These are phyloP conservation scores for Raddia distichophylla DNA, from an alignment of 176 grass and related monocot species.

Conservation along the genomic window DNA sequence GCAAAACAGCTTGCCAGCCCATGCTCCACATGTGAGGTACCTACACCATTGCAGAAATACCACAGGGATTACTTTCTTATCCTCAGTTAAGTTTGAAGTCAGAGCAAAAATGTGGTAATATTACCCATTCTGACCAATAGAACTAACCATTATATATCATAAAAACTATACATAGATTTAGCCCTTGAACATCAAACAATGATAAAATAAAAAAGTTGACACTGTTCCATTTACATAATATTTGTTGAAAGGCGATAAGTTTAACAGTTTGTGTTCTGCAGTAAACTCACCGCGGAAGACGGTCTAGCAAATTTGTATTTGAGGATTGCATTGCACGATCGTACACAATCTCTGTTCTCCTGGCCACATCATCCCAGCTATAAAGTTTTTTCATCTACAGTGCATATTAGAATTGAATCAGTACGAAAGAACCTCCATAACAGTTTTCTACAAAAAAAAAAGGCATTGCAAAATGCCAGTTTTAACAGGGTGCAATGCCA, in stretches of 20 bases:
- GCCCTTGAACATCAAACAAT: not conserved
- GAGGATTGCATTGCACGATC: conserved; percentile 61
- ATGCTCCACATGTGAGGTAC: conserved; percentile 79
- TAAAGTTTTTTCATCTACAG: conserved; percentile 83
- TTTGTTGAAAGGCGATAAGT: conserved; percentile 35
- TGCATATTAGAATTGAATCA: conserved; percentile 40
- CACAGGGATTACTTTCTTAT: conserved; percentile 2
- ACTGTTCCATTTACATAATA: not conserved
- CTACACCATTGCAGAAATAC: conserved; percentile 43
- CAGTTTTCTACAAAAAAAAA: not conserved
- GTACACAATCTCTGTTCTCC: conserved; percentile 91
- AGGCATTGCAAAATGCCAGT: not conserved
- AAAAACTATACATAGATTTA: conserved; percentile 3
- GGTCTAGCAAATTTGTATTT: conserved; percentile 67
- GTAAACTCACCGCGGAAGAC: conserved; percentile 68
- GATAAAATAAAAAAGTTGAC: not conserved
- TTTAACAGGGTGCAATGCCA: not conserved
- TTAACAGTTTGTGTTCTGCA: not conserved
- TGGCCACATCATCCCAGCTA: conserved; percentile 96
- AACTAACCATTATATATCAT: not conserved
- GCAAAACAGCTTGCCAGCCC: conserved; percentile 86
- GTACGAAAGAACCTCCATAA: not conserved
- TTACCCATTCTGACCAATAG: not conserved
- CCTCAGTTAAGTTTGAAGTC: not conserved
- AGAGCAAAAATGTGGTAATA: conserved; percentile 5